Conservation (phyloP, 2,329 filamentous ascomycete genomes). For the Botrytis aclada region DNA sequence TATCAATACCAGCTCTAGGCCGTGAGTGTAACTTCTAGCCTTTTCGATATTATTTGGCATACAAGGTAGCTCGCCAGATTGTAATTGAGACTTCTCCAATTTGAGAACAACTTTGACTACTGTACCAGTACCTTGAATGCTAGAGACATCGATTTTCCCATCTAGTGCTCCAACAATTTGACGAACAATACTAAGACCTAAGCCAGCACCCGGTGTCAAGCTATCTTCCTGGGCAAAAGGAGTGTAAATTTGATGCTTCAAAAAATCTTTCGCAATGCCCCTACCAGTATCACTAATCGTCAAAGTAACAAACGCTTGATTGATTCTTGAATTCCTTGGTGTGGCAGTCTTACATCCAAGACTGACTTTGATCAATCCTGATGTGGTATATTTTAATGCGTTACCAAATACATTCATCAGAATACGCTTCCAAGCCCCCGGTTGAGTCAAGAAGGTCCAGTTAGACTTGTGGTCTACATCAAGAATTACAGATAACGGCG, state of each 20-base stretch:
- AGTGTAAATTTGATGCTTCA: conserved; percentile 54
- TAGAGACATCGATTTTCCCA: conserved; percentile 57
- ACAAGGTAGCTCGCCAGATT: conserved; percentile 40
- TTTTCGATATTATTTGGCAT: not conserved
- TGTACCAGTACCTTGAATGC: conserved; percentile 52
- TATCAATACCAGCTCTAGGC: conserved; percentile 13
- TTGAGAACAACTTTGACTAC: conserved; percentile 42
- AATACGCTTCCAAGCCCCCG: conserved; percentile 39
- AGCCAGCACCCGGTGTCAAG: conserved; percentile 55
- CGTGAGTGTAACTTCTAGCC: conserved; percentile 12
- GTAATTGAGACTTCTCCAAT: conserved; percentile 13
- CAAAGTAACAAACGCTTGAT: conserved; percentile 36
- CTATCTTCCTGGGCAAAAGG: conserved; percentile 56
- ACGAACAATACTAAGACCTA: conserved; percentile 65
- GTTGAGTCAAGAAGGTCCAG: conserved; percentile 32
- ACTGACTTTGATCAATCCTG: conserved; percentile 48
- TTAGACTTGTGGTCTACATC: conserved; percentile 39
- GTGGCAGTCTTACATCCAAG: conserved; percentile 36
- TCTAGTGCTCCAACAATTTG: conserved; percentile 57
- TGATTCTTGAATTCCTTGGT: conserved; percentile 12
- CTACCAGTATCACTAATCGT: conserved; percentile 60
- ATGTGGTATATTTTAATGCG: conserved; percentile 57
- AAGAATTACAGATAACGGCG: conserved; percentile 46
- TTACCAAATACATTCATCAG: conserved; percentile 63
- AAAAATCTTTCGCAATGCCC: conserved; percentile 61